These are phyloP conservation scores for Begonia masoniana DNA, from an alignment of 306 rosid genomes.

Conservation along the genomic window DNA sequence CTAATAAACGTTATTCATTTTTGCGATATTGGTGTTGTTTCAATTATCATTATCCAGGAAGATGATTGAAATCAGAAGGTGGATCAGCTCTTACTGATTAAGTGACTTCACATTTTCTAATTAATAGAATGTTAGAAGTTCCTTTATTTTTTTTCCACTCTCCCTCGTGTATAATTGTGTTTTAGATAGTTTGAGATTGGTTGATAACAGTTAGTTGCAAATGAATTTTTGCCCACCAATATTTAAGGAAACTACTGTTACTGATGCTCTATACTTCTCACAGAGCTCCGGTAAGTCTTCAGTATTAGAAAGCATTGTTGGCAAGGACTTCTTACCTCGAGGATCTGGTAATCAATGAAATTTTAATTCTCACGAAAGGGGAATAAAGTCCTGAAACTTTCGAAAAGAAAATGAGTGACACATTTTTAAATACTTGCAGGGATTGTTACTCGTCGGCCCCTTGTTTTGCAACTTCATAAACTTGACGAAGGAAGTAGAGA, in stretches of 20 bases:
- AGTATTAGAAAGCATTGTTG: constrained; percentile 78
- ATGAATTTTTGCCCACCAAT: constrained; percentile 2
- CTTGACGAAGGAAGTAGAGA: constrained; percentile 69
- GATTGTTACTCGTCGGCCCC: constrained; percentile 88
- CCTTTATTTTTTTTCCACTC: no score
- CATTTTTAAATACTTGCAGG: constrained; percentile 31
- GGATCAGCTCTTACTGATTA: no score
- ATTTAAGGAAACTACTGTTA: constrained; percentile 3
- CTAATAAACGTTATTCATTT: no score
- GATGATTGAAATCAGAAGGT: no score
- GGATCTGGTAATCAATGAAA: constrained; percentile 59
- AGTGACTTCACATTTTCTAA: no score
- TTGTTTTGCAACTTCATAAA: constrained; percentile 87
- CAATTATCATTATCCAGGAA: no score
- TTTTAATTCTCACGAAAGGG: background rate
- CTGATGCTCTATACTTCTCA: constrained; percentile 9
- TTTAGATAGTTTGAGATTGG: background rate
- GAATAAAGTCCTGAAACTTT: background rate
- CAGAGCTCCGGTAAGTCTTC: constrained; percentile 97
- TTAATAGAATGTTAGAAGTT: no score
- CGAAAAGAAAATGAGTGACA: background rate
- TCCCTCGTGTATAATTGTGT: no score
- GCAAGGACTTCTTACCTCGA: constrained; percentile 95
- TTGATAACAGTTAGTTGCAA: background rate
- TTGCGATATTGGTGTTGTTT: no score